A percentile compares a stretch with the other conserved stretches of the same genome.
phyloP scores from a whole-genome alignment of 345 rosid species.

The Hibiscus tridactylites region DNA sequence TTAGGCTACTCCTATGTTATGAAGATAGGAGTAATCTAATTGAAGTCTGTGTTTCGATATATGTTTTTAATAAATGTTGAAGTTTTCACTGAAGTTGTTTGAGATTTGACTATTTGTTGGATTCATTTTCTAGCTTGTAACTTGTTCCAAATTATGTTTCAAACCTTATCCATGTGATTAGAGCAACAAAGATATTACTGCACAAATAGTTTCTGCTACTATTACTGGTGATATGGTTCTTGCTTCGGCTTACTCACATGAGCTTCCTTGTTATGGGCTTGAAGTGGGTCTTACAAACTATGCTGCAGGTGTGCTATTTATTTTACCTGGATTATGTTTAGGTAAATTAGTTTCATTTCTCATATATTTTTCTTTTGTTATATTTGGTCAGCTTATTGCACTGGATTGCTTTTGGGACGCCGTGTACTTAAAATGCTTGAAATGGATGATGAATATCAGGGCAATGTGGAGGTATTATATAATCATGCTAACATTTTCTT shows the following conservation, averaged over 20 bases:
- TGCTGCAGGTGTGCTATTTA: constrained; percentile 17
- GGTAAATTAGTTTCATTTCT: neutral
- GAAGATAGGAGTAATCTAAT: too few species aligned
- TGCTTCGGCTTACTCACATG: constrained; percentile 30
- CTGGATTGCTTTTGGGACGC: constrained; percentile 75
- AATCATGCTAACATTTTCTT: neutral
- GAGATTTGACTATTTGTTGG: neutral
- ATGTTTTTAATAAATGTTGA: too few species aligned
- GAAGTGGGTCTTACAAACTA: constrained; percentile 62
- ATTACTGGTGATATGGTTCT: constrained; percentile 25
- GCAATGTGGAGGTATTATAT: constrained; percentile 54
- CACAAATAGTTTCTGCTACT: neutral
- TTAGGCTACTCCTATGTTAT: too few species aligned
- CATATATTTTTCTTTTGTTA: neutral
- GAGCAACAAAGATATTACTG: neutral
- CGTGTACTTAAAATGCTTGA: constrained; percentile 59
- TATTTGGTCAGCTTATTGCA: constrained; percentile 47
- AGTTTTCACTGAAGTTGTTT: too few species aligned
- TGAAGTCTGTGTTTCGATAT: too few species aligned
- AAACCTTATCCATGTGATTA: neutral
- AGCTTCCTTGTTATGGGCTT: constrained; percentile 53
- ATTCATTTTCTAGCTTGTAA: neutral
- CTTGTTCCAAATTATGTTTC: neutral
- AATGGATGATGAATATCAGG: constrained; percentile 61
- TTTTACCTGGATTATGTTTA: neutral